phyloP scores from a whole-genome alignment of 768 basidiomycete species.

The Leccinum rimulosum region DNA sequence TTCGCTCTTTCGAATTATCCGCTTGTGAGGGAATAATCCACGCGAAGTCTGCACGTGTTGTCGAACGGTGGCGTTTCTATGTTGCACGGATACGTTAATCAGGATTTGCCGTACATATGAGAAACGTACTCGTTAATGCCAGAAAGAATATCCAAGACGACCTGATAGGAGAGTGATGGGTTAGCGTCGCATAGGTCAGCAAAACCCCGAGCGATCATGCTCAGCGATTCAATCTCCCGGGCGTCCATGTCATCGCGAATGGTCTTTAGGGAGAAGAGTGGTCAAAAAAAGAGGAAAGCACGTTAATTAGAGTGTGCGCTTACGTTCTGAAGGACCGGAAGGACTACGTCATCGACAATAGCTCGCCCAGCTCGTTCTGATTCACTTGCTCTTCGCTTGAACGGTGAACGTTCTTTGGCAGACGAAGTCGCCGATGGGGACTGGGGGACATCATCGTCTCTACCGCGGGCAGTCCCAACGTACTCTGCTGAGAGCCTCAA shows the following conservation, averaged over 20 bases:
- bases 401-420: slow-evolving; percentile 36
- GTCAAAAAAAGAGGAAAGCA: slow-evolving; percentile 1
- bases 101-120: not conserved
- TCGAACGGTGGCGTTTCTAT: slow-evolving; percentile 73
- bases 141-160: slow-evolving; percentile 85
- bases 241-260: slow-evolving; percentile 86
- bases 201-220: slow-evolving; percentile 89
- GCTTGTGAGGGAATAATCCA: slow-evolving; percentile 76
- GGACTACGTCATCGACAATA: slow-evolving; percentile 80
- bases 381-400: slow-evolving; percentile 54
- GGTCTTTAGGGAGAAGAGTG: slow-evolving; percentile 39
- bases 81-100: slow-evolving; percentile 6
- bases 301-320: slow-evolving; percentile 20
- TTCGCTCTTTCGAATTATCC: slow-evolving; percentile 75
- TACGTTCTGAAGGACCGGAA: slow-evolving; percentile 77
- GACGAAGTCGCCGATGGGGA: slow-evolving; percentile 47
- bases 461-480: slow-evolving; percentile 64
- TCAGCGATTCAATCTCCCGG: slow-evolving; percentile 82
- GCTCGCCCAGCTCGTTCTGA: slow-evolving; percentile 58
- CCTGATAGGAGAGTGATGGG: slow-evolving; percentile 80
- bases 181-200: slow-evolving; percentile 80
- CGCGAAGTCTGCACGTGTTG: slow-evolving; percentile 82
- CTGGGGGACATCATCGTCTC: slow-evolving; percentile 47
- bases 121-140: slow-evolving; percentile 85
- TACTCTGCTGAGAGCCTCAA: slow-evolving; percentile 76